These are phyloP conservation scores for Citrus trifoliata DNA, from an alignment of 345 rosid species.

Conservation along the genomic window DNA sequence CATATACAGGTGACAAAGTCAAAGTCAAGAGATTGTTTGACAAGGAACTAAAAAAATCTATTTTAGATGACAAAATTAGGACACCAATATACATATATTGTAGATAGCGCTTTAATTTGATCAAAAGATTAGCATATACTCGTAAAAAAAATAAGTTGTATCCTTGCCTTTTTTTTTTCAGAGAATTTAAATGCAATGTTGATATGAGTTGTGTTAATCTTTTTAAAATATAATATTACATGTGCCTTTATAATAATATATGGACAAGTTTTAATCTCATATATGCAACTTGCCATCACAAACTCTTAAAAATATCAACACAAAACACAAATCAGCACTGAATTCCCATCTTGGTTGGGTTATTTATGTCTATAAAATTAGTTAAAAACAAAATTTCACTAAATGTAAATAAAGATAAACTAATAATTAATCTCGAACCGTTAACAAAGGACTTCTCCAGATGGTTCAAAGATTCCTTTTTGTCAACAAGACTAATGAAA, in stretches of 20 bases:
- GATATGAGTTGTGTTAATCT: too few species aligned
- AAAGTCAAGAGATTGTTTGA: conserved; percentile 17
- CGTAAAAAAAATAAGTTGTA: not conserved
- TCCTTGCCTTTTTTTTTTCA: not conserved
- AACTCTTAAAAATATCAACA: too few species aligned
- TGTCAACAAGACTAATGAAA: conserved; percentile 10
- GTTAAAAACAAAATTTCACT: not conserved
- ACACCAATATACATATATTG: not conserved
- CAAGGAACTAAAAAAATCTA: conserved; percentile 18
- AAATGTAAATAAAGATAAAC: not conserved
- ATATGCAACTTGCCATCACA: too few species aligned
- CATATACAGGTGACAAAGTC: not conserved
- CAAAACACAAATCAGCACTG: too few species aligned
- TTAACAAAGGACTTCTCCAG: not conserved
- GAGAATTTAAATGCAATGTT: too few species aligned
- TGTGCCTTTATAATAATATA: too few species aligned
- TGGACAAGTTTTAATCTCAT: too few species aligned
- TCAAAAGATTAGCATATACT: conserved; percentile 5
- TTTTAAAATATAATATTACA: too few species aligned
- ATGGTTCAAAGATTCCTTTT: not conserved
- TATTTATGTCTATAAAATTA: not conserved
- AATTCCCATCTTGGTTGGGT: too few species aligned
- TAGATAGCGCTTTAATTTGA: conserved; percentile 2
- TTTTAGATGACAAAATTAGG: conserved; percentile 21
- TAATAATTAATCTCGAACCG: not conserved